phyloP scores from a whole-genome alignment of 2,329 filamentous ascomycete species.

The Aspergillus unguis region DNA sequence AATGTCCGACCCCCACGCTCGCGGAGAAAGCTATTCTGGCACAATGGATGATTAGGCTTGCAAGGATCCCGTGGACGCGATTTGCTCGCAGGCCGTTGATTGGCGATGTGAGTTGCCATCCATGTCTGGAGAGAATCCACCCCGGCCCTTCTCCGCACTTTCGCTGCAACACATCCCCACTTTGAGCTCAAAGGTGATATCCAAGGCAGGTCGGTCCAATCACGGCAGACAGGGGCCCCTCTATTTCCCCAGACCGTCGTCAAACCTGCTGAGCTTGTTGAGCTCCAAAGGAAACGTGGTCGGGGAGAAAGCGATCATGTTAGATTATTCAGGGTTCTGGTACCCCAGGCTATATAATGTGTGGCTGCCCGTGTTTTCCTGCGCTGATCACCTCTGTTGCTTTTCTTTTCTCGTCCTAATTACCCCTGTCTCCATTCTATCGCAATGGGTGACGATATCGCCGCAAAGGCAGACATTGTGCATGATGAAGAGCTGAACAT shows the following conservation, averaged over 20 bases:
- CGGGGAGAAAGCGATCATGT: background rate
- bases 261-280: background rate
- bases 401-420: background rate
- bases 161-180: background rate
- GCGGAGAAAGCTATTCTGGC: background rate
- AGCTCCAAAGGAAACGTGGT: background rate
- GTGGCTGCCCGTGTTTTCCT: background rate
- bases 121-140: background rate
- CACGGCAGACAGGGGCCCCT: background rate
- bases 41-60: conserved; percentile 4
- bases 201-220: background rate
- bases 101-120: background rate
- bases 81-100: background rate
- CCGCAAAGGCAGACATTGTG: conserved; percentile 17
- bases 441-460: conserved; percentile 6
- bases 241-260: background rate
- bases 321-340: background rate
- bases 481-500: conserved; percentile 37
- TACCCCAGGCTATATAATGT: background rate
- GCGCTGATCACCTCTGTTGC: background rate
- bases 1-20: conserved; percentile 13
- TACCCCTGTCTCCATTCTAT: background rate
- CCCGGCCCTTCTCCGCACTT: conserved; percentile 12
- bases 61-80: background rate
- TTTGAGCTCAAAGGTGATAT: background rate